Evolutionary conservation across 2,329 filamentous ascomycete species (phyloP).

Genomic region (Venturia oleaginea): DNA sequence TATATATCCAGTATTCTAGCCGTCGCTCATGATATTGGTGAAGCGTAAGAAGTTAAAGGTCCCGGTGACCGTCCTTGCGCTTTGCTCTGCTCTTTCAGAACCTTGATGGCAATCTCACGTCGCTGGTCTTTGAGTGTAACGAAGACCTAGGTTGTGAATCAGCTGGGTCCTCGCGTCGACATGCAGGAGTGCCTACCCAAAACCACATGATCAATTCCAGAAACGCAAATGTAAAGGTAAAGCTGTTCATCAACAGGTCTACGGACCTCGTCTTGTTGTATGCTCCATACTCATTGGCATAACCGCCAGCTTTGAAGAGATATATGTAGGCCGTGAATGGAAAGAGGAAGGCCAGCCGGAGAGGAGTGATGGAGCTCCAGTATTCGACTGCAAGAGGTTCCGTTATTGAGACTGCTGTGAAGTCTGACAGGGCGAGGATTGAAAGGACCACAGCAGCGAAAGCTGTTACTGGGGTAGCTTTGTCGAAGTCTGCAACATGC

Average conservation of each 20-base stretch:
- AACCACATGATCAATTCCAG: conserved; percentile 80
- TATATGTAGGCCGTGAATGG: conserved; percentile 55
- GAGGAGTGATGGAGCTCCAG: conserved; percentile 46
- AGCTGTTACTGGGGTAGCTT: conserved; percentile 57
- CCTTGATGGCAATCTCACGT: conserved; percentile 21
- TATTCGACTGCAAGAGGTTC: conserved; percentile 35
- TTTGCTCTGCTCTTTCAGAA: conserved; percentile 24
- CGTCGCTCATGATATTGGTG: neutral
- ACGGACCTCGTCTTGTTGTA: conserved; percentile 25
- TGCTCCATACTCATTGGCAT: conserved; percentile 26
- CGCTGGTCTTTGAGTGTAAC: conserved; percentile 29
- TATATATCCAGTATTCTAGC: neutral
- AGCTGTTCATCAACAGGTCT: conserved; percentile 69
- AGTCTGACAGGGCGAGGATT: conserved; percentile 42
- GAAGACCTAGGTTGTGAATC: conserved; percentile 21
- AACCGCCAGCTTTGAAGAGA: conserved; percentile 47
- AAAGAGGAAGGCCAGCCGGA: conserved; percentile 58
- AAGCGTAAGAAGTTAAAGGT: neutral
- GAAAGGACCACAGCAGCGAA: conserved; percentile 62
- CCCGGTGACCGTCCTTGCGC: neutral
- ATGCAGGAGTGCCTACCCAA: conserved; percentile 47
- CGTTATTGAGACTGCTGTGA: conserved; percentile 37
- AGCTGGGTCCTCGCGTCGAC: neutral
- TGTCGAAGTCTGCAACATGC: conserved; percentile 56
- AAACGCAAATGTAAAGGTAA: conserved; percentile 79